A percentile compares a stretch with the other conserved stretches of the same genome.
These are phyloP conservation scores for Venturia aucupariae DNA, from an alignment of 2,329 filamentous ascomycete genomes.

Conservation along the genomic window DNA sequence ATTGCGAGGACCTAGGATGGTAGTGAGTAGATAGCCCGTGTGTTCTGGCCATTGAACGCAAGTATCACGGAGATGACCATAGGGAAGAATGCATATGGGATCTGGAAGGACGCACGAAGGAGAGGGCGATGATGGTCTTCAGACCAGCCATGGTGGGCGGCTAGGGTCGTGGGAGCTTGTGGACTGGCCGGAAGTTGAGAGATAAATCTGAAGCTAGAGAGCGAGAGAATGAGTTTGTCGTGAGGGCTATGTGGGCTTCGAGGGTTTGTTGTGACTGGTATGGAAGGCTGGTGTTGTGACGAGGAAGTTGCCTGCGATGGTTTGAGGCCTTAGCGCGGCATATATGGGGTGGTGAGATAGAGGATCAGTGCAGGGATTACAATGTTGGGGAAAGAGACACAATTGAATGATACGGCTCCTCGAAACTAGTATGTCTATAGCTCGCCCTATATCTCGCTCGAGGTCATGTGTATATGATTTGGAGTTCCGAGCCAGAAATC, in stretches of 20 bases:
- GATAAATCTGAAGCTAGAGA: background rate
- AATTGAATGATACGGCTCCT: too few species aligned
- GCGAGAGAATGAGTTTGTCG: background rate
- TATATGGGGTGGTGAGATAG: background rate
- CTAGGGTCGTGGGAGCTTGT: conserved; percentile 16
- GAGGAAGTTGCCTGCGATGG: background rate
- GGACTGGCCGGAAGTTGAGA: background rate
- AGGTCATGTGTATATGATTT: background rate
- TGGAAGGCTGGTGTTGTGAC: conserved; percentile 2
- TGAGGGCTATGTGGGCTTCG: background rate
- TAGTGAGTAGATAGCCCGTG: background rate
- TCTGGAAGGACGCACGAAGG: conserved; percentile 58
- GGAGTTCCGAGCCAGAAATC: background rate
- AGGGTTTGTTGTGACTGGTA: background rate
- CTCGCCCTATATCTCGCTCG: too few species aligned
- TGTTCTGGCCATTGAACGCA: too few species aligned
- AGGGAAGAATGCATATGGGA: too few species aligned
- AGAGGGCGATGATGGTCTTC: conserved; percentile 97
- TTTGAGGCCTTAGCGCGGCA: conserved; percentile 2
- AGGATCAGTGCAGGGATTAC: background rate
- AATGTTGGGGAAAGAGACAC: too few species aligned
- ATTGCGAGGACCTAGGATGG: conserved; percentile 70
- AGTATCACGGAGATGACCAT: too few species aligned
- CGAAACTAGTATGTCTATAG: too few species aligned
- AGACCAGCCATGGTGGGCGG: conserved; percentile 65